Conservation (phyloP, 352 stramenopile genomes). For the Globisporangium nagaii region DNA sequence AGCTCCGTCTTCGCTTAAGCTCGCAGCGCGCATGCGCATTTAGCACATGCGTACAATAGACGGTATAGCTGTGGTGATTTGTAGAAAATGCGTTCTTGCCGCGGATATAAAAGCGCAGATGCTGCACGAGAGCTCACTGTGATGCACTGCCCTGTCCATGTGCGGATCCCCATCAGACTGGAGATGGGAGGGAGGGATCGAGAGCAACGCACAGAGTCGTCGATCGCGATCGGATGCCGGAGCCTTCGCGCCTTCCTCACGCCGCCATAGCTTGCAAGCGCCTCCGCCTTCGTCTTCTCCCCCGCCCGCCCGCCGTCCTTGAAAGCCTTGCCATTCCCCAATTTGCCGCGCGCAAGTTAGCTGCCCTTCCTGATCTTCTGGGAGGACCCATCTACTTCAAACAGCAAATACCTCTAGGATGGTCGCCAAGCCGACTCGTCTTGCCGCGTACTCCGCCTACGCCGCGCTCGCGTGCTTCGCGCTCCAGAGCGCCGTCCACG, state of each 20-base stretch:
- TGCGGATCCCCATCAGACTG: neutral
- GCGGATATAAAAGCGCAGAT: neutral
- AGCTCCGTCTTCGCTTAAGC: too few relatives aligned
- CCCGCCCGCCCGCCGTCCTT: neutral
- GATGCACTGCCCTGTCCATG: neutral
- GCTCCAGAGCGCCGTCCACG: neutral
- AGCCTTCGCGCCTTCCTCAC: too few relatives aligned
- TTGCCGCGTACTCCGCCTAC: conserved; percentile 1
- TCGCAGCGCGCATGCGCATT: too few relatives aligned
- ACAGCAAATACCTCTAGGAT: conserved; percentile 5
- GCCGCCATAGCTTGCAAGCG: too few relatives aligned
- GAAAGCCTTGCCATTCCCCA: neutral
- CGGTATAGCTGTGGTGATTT: too few relatives aligned
- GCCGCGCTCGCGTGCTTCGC: conserved; percentile 2
- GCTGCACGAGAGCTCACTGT: neutral
- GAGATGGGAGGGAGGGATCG: too few relatives aligned
- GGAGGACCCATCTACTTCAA: neutral
- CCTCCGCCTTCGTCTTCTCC: neutral
- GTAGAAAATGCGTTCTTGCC: too few relatives aligned
- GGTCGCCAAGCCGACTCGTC: conserved; percentile 1
- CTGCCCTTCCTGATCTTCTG: neutral
- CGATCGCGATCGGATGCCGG: too few relatives aligned
- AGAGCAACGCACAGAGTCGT: too few relatives aligned
- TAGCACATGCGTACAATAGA: too few relatives aligned
- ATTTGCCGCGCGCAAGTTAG: conserved; percentile 4